A percentile compares a stretch with the other conserved stretches of the same genome.
Conservation (phyloP, 805 yeast species). For the Yarrowia phangngaensis region DNA sequence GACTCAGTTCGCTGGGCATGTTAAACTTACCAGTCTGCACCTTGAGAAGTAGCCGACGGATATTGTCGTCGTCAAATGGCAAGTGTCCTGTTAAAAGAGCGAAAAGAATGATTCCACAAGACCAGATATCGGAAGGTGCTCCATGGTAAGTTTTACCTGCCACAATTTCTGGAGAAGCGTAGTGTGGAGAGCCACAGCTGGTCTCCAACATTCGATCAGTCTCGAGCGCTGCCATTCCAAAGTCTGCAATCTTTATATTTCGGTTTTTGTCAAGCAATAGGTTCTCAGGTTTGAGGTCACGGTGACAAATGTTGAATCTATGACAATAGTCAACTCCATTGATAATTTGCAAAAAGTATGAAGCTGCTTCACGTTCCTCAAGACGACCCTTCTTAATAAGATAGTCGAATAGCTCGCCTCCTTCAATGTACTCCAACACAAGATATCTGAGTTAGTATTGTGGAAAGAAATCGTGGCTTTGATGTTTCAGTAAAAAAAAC, state of each 20-base stretch:
- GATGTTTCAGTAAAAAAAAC: background rate
- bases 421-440: slow-evolving; percentile 92
- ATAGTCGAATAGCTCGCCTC: slow-evolving; percentile 93
- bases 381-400: slow-evolving; percentile 83
- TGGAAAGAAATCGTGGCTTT: background rate
- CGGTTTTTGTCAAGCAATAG: slow-evolving; percentile 72
- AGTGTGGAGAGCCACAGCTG: slow-evolving; percentile 97
- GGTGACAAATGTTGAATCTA: slow-evolving; percentile 80
- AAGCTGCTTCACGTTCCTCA: slow-evolving; percentile 84
- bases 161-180: slow-evolving; percentile 97
- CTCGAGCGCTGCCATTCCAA: slow-evolving; percentile 98
- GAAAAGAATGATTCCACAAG: slow-evolving; percentile 91
- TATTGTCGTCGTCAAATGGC: slow-evolving; percentile 96
- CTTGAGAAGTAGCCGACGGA: slow-evolving; percentile 76
- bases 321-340: slow-evolving; percentile 82
- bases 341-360: slow-evolving; percentile 82
- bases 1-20: slow-evolving; percentile 74
- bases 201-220: slow-evolving; percentile 81
- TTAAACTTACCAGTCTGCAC: slow-evolving; percentile 86
- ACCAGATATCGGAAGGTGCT: slow-evolving; percentile 96
- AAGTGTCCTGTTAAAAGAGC: slow-evolving; percentile 91
- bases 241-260: slow-evolving; percentile 94
- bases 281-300: slow-evolving; percentile 83
- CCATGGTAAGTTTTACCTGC: slow-evolving; percentile 95
- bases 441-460: slow-evolving; percentile 47